Evolutionary conservation across 148 eudicot genomes (phyloP), one percentile per base, ranked within the genome.

Genomic region (Camellia lanceoleosa): DNA sequence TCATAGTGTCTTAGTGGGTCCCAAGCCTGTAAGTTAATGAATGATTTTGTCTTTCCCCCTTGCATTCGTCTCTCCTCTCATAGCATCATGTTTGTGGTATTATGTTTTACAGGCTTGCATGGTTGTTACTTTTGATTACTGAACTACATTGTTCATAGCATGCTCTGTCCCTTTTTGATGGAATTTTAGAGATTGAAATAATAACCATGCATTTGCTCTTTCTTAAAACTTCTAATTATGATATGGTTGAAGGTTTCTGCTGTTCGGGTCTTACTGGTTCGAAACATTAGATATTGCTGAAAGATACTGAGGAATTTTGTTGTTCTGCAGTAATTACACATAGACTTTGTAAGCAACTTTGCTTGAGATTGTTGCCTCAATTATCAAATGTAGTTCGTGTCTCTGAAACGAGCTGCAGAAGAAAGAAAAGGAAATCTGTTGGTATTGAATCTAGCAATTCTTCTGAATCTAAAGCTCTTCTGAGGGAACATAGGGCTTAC

Each of bases 271-370:
- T 51, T 52, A 19, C 51, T 19, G 55, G 55, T 66, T 18, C 54
- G 14, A 54, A 65, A 19, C 30, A 66, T 15, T 30, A 65, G 62
- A 52, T 77, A 54, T 43, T 68, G 63, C 30, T 19, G 69, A 43
- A n/a, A 14, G 15, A 38, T 30, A 14, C 16, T 78, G n/a, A 68
- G 78, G 19, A 3, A 74, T 54, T 79, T 63, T 79, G 65, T 58
- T 80, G 70, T 56, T 77, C 14, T 84, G 88, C 94, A 94, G 98
- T 92, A 78, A 80, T 91, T 81, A 52, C 85, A 38, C 89, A 88
- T 86, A 91, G 89, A 66, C 81, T 92, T 61, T 90, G 89, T 80
- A 94, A 91, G 87, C 87, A 88, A 79, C 73, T 92, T 49, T 92
- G 93, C 82, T 63, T 92, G 69, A 88, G 62, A 86, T 55, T 73